phyloP scores from a whole-genome alignment of 2,329 filamentous ascomycete species.

The Aspergillus phoenicis region DNA sequence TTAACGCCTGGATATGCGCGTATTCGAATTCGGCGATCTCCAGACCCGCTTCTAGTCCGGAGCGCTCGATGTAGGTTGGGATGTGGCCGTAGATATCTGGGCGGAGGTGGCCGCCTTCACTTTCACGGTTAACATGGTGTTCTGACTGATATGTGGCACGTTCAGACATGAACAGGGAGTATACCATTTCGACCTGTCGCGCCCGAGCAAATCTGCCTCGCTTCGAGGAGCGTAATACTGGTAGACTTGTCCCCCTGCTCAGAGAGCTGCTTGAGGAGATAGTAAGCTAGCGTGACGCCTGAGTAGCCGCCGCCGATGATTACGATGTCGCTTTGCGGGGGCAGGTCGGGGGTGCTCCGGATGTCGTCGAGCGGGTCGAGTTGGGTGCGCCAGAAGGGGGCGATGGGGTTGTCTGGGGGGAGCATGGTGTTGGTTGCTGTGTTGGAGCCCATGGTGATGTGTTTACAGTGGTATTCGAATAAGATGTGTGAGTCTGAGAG shows the following conservation, averaged over 20 bases:
- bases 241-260: constrained; percentile 16
- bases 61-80: constrained; percentile 38
- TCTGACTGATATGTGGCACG: not conserved
- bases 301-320: constrained; percentile 54
- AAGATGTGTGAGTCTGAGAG: too few relatives aligned
- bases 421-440: constrained; percentile 6
- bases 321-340: constrained; percentile 46
- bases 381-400: constrained; percentile 25
- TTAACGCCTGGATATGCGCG: constrained; percentile 45
- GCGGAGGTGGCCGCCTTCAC: constrained; percentile 43
- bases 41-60: constrained; percentile 40
- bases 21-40: constrained; percentile 49
- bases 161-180: not conserved
- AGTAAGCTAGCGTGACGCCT: constrained; percentile 49
- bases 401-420: constrained; percentile 18
- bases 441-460: not conserved
- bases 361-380: constrained; percentile 22
- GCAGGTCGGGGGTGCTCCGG: constrained; percentile 35
- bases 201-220: constrained; percentile 46
- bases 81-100: constrained; percentile 49
- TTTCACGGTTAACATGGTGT: too few relatives aligned
- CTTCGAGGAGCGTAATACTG: constrained; percentile 46
- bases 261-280: constrained; percentile 38
- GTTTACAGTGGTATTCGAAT: not conserved
- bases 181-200: constrained; percentile 50